Conservation (phyloP, 192 early-diverging fungal genomes). For the Backusella luteola region DNA sequence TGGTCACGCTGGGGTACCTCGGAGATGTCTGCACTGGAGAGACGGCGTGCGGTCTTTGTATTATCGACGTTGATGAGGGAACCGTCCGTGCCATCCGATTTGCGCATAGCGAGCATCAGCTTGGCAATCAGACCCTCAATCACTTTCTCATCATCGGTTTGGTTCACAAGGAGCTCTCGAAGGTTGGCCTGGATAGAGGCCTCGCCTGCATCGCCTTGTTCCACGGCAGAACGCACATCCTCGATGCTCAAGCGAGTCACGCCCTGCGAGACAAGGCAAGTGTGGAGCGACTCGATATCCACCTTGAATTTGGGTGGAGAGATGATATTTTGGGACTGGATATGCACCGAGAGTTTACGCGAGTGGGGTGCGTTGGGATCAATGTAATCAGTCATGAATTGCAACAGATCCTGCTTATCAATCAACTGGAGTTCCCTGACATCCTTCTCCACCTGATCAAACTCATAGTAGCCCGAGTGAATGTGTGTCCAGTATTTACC, state of each 20-base stretch:
- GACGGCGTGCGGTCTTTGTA: background rate
- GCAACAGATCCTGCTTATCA: constrained; percentile 43
- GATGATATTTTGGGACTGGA: constrained; percentile 46
- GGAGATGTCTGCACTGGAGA: constrained; percentile 4
- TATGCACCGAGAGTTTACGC: constrained; percentile 67
- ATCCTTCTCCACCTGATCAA: constrained; percentile 66
- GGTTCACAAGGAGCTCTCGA: constrained; percentile 24
- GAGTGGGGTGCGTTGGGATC: constrained; percentile 43
- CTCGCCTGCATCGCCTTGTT: constrained; percentile 20
- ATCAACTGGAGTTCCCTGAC: constrained; percentile 53
- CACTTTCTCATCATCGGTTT: constrained; percentile 28
- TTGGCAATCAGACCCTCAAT: constrained; percentile 29
- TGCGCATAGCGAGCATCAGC: constrained; percentile 20
- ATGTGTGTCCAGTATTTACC: constrained; percentile 76
- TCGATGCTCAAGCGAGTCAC: constrained; percentile 18
- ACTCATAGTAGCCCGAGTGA: constrained; percentile 76
- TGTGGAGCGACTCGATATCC: constrained; percentile 35
- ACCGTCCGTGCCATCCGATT: constrained; percentile 16
- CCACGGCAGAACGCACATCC: constrained; percentile 27
- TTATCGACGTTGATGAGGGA: background rate
- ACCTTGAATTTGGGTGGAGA: constrained; percentile 27
- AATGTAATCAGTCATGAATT: constrained; percentile 62
- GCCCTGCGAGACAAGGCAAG: constrained; percentile 25
- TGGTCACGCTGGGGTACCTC: background rate
- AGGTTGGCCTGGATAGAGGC: constrained; percentile 23